Conservation (phyloP, 75 land plant genomes). For the Pinus taeda region DNA sequence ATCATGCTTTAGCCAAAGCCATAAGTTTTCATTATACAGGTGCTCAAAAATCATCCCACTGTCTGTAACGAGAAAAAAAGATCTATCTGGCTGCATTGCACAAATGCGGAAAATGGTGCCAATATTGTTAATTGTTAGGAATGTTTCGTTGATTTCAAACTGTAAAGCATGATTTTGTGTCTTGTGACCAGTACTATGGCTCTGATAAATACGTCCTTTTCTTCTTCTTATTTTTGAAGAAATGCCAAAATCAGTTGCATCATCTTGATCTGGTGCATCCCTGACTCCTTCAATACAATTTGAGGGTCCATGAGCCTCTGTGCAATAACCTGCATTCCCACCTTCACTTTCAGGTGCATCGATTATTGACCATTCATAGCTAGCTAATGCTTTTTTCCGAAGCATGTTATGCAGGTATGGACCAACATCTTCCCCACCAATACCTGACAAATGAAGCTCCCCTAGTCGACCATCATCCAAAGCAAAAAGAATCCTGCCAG, state of each 20-base stretch:
- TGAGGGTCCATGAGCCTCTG: slow-evolving; percentile 56
- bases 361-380: slow-evolving; percentile 68
- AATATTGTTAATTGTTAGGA: slow-evolving; percentile 14
- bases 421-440: slow-evolving; percentile 60
- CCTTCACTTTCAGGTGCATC: slow-evolving; percentile 88
- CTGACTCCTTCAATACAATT: slow-evolving; percentile 65
- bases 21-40: slow-evolving; percentile 40
- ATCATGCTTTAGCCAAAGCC: slow-evolving; percentile 79
- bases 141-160: slow-evolving; percentile 19
- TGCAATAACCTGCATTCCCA: slow-evolving; percentile 87
- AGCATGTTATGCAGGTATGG: slow-evolving; percentile 20
- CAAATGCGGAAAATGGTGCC: slow-evolving; percentile 43
- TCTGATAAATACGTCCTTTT: slow-evolving; percentile 10
- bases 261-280: slow-evolving; percentile 27
- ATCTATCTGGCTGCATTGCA: slow-evolving; percentile 55
- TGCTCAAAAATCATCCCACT: slow-evolving; percentile 56
- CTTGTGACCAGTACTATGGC: slow-evolving; percentile 4
- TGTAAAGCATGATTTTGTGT: background rate
- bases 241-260: slow-evolving; percentile 11
- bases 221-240: slow-evolving; percentile 19
- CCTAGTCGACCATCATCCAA: slow-evolving; percentile 78
- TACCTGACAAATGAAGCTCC: slow-evolving; percentile 67
- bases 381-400: slow-evolving; percentile 34
- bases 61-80: slow-evolving; percentile 62
- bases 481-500: slow-evolving; percentile 54